A percentile compares a stretch with the other conserved stretches of the same genome.
phyloP scores from a whole-genome alignment of 148 eudicot genomes.

The Cornus florida region DNA sequence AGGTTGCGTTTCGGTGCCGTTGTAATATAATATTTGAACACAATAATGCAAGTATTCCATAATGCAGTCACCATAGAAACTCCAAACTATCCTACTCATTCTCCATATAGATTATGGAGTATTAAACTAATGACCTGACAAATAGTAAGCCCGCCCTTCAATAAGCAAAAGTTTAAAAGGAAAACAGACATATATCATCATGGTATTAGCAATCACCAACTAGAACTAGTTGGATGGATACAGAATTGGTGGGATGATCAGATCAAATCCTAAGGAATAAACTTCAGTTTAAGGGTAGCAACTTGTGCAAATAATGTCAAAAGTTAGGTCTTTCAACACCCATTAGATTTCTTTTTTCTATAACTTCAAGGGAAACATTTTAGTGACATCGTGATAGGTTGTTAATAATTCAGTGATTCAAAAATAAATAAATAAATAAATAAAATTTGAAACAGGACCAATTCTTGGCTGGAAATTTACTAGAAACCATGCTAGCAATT shows the following conservation, averaged over 20 bases:
- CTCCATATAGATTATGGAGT: background rate
- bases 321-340: too few relatives aligned
- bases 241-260: too few relatives aligned
- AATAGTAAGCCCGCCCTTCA: background rate
- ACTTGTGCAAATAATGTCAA: too few relatives aligned
- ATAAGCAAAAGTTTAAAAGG: background rate
- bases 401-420: too few relatives aligned
- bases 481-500: background rate
- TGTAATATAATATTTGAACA: background rate
- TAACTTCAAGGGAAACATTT: too few relatives aligned
- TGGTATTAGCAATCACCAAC: background rate
- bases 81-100: conserved; percentile 4
- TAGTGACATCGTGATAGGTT: too few relatives aligned
- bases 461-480: background rate
- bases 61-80: conserved; percentile 9
- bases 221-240: too few relatives aligned
- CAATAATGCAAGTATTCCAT: background rate
- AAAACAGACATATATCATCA: background rate
- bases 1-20: conserved; percentile 15
- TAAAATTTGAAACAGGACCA: background rate
- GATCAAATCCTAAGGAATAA: too few relatives aligned
- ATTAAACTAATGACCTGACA: background rate
- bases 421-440: too few relatives aligned
- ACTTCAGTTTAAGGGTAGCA: too few relatives aligned
- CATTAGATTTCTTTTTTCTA: too few relatives aligned